Evolutionary conservation across 768 basidiomycete genomes (phyloP).

Genomic region (Collybiopsis confluens): DNA sequence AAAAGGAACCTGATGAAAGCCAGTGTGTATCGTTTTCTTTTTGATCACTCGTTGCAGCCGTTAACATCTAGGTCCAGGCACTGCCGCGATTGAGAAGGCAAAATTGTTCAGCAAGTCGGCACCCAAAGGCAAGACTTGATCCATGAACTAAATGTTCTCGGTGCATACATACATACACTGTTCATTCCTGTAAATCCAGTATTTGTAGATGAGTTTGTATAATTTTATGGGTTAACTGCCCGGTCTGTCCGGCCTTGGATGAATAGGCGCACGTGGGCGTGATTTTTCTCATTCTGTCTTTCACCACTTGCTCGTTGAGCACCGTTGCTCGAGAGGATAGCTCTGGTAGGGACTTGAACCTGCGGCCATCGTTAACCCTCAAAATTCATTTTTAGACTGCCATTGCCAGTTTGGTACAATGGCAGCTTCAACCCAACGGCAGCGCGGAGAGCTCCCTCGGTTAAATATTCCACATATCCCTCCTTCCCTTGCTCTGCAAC

Average conservation of each 20-base stretch:
- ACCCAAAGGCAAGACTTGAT: slow-evolving; percentile 61
- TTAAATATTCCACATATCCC: slow-evolving; percentile 52
- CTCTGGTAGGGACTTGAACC: slow-evolving; percentile 1
- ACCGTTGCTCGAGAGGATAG: neutral
- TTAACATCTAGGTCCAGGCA: no score
- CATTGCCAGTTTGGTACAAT: neutral
- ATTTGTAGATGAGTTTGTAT: no score
- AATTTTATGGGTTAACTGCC: no score
- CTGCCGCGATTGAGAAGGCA: slow-evolving; percentile 86
- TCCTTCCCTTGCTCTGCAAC: slow-evolving; percentile 42
- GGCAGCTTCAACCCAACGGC: slow-evolving; percentile 5
- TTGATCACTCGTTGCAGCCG: no score
- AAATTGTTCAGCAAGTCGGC: slow-evolving; percentile 87
- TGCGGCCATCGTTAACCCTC: neutral
- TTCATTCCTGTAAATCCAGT: no score
- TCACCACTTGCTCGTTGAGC: neutral
- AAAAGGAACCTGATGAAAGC: slow-evolving; percentile 82
- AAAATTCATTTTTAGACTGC: neutral
- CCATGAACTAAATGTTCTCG: neutral
- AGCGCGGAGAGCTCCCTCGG: slow-evolving; percentile 42
- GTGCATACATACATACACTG: neutral
- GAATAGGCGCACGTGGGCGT: neutral
- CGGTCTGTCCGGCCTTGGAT: neutral
- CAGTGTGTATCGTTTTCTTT: slow-evolving; percentile 37
- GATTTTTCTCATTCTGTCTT: neutral